Evolutionary conservation across 1,284 basidiomycete species (phyloP).

Genomic region (Sporisorium reilianum): DNA sequence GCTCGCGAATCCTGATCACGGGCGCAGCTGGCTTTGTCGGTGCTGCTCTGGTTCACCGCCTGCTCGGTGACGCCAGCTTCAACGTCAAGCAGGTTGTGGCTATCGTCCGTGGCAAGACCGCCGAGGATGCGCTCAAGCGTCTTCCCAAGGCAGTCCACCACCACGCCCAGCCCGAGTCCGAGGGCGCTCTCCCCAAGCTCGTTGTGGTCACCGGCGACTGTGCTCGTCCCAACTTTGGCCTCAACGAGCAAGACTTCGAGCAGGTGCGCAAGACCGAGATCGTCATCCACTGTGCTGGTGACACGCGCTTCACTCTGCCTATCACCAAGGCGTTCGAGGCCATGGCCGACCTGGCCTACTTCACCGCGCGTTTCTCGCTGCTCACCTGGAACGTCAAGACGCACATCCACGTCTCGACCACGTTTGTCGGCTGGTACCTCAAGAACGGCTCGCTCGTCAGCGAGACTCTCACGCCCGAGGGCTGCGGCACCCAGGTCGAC

Average conservation of each 20-base stretch:
- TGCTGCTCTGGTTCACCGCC: constrained; percentile 42
- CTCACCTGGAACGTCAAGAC: constrained; percentile 53
- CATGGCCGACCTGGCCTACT: constrained; percentile 48
- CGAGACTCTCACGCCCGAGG: constrained; percentile 41
- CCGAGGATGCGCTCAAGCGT: constrained; percentile 41
- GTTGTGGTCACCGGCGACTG: constrained; percentile 51
- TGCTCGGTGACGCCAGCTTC: constrained; percentile 32
- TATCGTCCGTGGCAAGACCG: constrained; percentile 45
- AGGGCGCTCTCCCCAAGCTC: constrained; percentile 33
- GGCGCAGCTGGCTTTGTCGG: constrained; percentile 54
- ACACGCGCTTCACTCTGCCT: constrained; percentile 49
- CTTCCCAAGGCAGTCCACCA: constrained; percentile 44
- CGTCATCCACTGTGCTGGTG: constrained; percentile 52
- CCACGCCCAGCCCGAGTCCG: constrained; percentile 25
- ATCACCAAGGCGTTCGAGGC: constrained; percentile 38
- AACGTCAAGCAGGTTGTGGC: constrained; percentile 49
- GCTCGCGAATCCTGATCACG: constrained; percentile 45
- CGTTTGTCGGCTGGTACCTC: constrained; percentile 52
- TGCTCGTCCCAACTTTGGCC: constrained; percentile 42
- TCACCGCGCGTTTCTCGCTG: constrained; percentile 49
- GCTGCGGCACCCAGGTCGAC: constrained; percentile 31
- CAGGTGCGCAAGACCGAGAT: constrained; percentile 49
- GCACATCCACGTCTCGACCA: constrained; percentile 53
- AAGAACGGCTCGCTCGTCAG: constrained; percentile 45
- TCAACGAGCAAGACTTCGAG: constrained; percentile 37